Percentiles rank a stretch among this genome's conserved stretches.
Evolutionary conservation across 1,284 basidiomycete genomes (phyloP).

Genomic region (Sutorius eximius): DNA sequence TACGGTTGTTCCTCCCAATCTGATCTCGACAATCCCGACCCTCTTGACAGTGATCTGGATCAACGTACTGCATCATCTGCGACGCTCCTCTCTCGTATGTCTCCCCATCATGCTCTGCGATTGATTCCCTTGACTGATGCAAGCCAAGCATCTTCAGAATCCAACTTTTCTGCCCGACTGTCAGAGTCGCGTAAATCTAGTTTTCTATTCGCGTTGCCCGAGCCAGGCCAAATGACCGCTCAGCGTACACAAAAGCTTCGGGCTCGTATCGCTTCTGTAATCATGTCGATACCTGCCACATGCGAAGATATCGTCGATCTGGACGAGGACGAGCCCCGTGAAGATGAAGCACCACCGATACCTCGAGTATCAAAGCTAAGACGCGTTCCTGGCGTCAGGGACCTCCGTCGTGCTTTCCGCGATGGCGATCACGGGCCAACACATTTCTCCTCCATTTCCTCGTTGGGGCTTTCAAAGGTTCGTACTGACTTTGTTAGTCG

Average conservation of each 20-base stretch:
- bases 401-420: slow-evolving; percentile 29
- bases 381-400: slow-evolving; percentile 25
- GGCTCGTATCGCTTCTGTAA: slow-evolving; percentile 27
- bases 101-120: slow-evolving; percentile 4
- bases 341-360: neutral
- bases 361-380: slow-evolving; percentile 18
- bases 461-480: slow-evolving; percentile 23
- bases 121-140: slow-evolving; percentile 5
- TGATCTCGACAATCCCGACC: neutral
- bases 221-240: slow-evolving; percentile 30
- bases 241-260: slow-evolving; percentile 27
- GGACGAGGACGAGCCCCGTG: slow-evolving; percentile 6
- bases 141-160: slow-evolving; percentile 9
- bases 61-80: slow-evolving; percentile 22
- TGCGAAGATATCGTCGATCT: slow-evolving; percentile 19
- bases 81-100: slow-evolving; percentile 22
- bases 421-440: slow-evolving; percentile 6
- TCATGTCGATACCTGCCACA: slow-evolving; percentile 31
- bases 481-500: slow-evolving; percentile 3
- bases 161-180: neutral
- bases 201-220: slow-evolving; percentile 16
- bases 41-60: slow-evolving; percentile 21
- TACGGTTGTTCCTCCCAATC: neutral
- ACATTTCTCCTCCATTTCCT: slow-evolving; percentile 7
- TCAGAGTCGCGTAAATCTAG: slow-evolving; percentile 10